Percentiles rank a stretch among this genome's conserved stretches.
Conservation (phyloP, 2,329 filamentous ascomycete genomes). For the Exophiala lecanii-corni region DNA sequence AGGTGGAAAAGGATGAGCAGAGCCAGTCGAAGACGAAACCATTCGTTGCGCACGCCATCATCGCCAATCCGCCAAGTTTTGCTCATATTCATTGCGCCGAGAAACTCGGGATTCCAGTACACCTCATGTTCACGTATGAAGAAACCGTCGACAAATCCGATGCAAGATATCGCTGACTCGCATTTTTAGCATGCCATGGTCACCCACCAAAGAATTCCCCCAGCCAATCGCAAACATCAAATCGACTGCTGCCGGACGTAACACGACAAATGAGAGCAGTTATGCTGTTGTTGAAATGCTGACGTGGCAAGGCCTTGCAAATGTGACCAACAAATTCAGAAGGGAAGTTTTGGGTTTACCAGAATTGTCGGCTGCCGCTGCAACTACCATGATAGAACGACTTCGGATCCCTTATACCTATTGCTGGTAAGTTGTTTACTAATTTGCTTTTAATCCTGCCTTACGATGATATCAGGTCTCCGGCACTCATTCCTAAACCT, state of each 20-base stretch:
- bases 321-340: conserved; percentile 44
- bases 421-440: conserved; percentile 32
- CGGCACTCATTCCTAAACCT: conserved; percentile 31
- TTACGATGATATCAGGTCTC: conserved; percentile 28
- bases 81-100: conserved; percentile 51
- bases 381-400: conserved; percentile 32
- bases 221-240: conserved; percentile 48
- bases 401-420: conserved; percentile 42
- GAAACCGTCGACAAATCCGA: too few relatives aligned
- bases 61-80: conserved; percentile 51
- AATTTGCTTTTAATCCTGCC: conserved; percentile 3
- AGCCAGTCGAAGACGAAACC: conserved; percentile 24
- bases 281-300: conserved; percentile 45
- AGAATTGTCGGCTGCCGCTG: conserved; percentile 34
- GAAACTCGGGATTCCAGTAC: conserved; percentile 45
- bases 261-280: conserved; percentile 17
- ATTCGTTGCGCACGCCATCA: conserved; percentile 51
- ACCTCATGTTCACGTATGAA: conserved; percentile 45
- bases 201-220: conserved; percentile 39
- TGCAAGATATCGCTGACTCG: not conserved
- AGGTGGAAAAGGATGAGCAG: conserved; percentile 4
- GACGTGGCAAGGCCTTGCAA: conserved; percentile 47
- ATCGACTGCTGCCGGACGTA: not conserved
- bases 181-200: conserved; percentile 43
- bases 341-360: conserved; percentile 37